A percentile compares a stretch with the other conserved stretches of the same genome.
These are phyloP conservation scores for Trichoderma parareesei DNA, from an alignment of 495 filamentous ascomycete genomes.

Conservation along the genomic window DNA sequence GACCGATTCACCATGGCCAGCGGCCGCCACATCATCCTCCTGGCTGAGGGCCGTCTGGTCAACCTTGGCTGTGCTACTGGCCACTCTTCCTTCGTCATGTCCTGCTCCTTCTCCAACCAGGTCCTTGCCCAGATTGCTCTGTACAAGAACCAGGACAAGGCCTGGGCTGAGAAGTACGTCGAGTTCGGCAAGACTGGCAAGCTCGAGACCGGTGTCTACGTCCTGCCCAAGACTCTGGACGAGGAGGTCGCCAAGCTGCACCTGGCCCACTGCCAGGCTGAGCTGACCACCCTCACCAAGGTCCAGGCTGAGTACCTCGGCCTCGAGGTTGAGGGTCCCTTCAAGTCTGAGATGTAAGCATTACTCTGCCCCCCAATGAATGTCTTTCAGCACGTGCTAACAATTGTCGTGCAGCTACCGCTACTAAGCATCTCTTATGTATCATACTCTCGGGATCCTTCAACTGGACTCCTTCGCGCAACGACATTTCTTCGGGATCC, in stretches of 20 bases:
- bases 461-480: constrained; percentile 14
- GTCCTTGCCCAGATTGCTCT: constrained; percentile 98
- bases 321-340: constrained; percentile 75
- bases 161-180: constrained; percentile 84
- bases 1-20: constrained; percentile 92
- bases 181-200: constrained; percentile 88
- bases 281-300: constrained; percentile 74
- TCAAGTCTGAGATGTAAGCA: constrained; percentile 75
- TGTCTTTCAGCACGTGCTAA: constrained; percentile 23
- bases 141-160: constrained; percentile 83
- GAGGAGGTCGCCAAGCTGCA: constrained; percentile 96
- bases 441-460: constrained; percentile 10
- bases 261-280: constrained; percentile 87
- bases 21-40: constrained; percentile 94
- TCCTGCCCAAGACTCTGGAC: constrained; percentile 95
- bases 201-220: constrained; percentile 88
- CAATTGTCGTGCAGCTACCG: constrained; percentile 37
- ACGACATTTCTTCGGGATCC: constrained; percentile 3
- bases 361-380: not conserved
- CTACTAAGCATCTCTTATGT: constrained; percentile 37
- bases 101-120: constrained; percentile 99
- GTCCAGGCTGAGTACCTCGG: constrained; percentile 93
- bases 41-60: constrained; percentile 96
- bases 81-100: constrained; percentile 99
- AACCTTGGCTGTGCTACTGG: constrained; percentile 98